These are phyloP conservation scores for Epichloe elymi DNA, from an alignment of 2,329 filamentous ascomycete genomes.

Conservation along the genomic window DNA sequence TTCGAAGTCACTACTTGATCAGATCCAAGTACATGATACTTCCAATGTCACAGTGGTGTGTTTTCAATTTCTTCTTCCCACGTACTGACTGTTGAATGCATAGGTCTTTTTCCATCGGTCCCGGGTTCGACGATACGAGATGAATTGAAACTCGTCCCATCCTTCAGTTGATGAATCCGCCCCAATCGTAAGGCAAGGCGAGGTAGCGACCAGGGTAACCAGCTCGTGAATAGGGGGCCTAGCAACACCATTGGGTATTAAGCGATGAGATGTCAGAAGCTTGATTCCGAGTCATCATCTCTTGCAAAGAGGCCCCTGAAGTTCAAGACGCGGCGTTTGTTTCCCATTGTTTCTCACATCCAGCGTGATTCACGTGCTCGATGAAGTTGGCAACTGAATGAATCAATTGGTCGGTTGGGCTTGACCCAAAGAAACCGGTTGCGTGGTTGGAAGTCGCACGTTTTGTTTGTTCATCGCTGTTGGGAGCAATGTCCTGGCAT, in stretches of 20 bases:
- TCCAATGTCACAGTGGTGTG: neutral
- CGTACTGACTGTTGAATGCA: neutral
- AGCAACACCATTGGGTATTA: neutral
- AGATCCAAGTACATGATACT: constrained; percentile 18
- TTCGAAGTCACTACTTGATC: constrained; percentile 14
- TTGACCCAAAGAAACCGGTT: neutral
- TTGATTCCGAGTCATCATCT: neutral
- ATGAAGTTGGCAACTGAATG: neutral
- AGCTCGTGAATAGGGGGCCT: neutral
- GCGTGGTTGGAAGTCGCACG: neutral
- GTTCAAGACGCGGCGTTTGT: neutral
- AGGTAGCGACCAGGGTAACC: neutral
- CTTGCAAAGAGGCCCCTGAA: neutral
- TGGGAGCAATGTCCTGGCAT: neutral
- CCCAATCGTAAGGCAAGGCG: neutral
- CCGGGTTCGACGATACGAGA: neutral
- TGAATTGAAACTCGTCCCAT: neutral
- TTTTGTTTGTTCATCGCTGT: neutral
- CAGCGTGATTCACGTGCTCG: neutral
- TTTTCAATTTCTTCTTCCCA: neutral
- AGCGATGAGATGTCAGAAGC: neutral
- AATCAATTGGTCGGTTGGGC: neutral
- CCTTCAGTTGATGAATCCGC: neutral
- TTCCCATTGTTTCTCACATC: neutral
- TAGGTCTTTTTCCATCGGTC: neutral